Percentiles rank a stretch among this genome's conserved stretches.
Evolutionary conservation across 371 early-diverging fungal species (phyloP).

Genomic region (Mortierella sp.): DNA sequence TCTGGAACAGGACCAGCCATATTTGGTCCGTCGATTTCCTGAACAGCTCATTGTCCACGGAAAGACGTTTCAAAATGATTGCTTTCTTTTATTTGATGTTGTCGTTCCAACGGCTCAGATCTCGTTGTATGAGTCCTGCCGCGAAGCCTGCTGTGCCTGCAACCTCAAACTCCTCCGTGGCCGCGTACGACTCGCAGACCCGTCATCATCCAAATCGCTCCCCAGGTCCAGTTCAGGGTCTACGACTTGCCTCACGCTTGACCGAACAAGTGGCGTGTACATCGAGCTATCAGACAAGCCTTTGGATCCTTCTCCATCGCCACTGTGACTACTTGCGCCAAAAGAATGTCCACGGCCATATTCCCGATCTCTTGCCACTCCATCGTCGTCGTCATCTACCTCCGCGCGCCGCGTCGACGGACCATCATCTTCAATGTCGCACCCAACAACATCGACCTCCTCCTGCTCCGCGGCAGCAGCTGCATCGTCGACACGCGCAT

Average conservation of each 20-base stretch:
- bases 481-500: background rate
- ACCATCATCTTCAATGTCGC: background rate
- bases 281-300: background rate
- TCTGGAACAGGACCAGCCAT: conserved; percentile 5
- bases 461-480: background rate
- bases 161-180: conserved; percentile 26
- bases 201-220: conserved; percentile 24
- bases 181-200: conserved; percentile 34
- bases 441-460: background rate
- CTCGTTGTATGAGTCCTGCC: background rate
- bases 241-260: conserved; percentile 1
- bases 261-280: conserved; percentile 17
- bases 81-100: background rate
- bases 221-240: conserved; percentile 19
- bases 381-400: background rate
- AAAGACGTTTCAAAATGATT: no score
- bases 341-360: background rate
- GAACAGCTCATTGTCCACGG: no score
- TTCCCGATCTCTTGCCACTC: background rate
- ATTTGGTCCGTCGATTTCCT: background rate
- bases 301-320: background rate
- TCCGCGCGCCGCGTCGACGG: background rate
- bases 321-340: background rate
- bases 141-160: conserved; percentile 16
- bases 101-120: background rate